These are phyloP conservation scores for Delphinella strobiligena DNA, from an alignment of 2,329 filamentous ascomycete species.

Conservation along the genomic window DNA sequence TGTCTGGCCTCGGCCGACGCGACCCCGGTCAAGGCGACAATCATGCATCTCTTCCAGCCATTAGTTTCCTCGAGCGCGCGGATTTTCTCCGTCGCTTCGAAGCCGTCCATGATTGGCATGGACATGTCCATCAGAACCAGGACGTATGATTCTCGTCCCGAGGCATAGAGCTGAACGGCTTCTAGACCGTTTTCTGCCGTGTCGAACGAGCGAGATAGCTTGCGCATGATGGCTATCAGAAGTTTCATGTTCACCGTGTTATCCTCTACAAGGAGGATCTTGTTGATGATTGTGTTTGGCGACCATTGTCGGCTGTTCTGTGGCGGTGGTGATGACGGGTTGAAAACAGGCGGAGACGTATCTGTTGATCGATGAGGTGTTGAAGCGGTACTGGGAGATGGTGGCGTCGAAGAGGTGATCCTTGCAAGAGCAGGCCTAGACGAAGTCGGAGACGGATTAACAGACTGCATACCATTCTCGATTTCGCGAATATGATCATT, in stretches of 20 bases:
- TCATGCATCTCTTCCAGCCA: slow-evolving; percentile 6
- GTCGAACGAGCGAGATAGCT: slow-evolving; percentile 10
- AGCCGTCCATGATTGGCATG: slow-evolving; percentile 25
- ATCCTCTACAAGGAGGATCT: slow-evolving; percentile 21
- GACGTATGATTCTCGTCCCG: slow-evolving; percentile 8
- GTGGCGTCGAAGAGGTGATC: too few relatives aligned
- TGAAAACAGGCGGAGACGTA: too few relatives aligned
- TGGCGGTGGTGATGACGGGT: too few relatives aligned
- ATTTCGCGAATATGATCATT: too few relatives aligned
- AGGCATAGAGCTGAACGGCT: slow-evolving; percentile 31
- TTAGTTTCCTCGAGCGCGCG: slow-evolving; percentile 15
- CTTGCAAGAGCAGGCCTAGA: too few relatives aligned
- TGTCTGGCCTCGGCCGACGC: slow-evolving; percentile 14
- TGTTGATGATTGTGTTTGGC: not conserved
- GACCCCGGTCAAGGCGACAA: slow-evolving; percentile 23
- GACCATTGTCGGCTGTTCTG: too few relatives aligned
- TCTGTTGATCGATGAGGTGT: too few relatives aligned
- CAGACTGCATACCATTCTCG: too few relatives aligned
- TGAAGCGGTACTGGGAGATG: too few relatives aligned
- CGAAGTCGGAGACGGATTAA: too few relatives aligned
- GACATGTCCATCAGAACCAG: slow-evolving; percentile 27
- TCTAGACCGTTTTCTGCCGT: slow-evolving; percentile 34
- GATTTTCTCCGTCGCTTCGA: slow-evolving; percentile 18
- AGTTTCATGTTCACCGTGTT: slow-evolving; percentile 22
- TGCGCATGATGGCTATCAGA: slow-evolving; percentile 14